These are phyloP conservation scores for Favolaschia claudopus DNA, from an alignment of 768 basidiomycete species.

Conservation along the genomic window DNA sequence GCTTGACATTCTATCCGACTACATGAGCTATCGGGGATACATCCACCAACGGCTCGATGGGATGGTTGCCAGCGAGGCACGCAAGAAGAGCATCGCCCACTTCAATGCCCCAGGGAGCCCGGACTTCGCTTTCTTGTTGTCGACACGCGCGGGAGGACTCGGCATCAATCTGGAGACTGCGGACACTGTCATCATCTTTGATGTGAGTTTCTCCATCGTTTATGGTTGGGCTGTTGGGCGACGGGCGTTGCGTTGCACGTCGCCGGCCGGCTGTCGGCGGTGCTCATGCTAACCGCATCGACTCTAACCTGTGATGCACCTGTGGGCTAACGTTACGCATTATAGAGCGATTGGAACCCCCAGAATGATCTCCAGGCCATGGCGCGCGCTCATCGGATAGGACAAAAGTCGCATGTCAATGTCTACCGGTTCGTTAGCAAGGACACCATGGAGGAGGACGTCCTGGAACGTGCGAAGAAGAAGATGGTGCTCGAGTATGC, in stretches of 20 bases:
- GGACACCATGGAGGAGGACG: slow-evolving; percentile 99
- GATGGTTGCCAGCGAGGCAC: slow-evolving; percentile 89
- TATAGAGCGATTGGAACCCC: slow-evolving; percentile 96
- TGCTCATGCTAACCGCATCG: too few relatives aligned
- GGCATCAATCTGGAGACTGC: slow-evolving; percentile 99
- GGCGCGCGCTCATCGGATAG: slow-evolving; percentile 99
- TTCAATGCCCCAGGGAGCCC: slow-evolving; percentile 93
- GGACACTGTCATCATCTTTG: slow-evolving; percentile 98
- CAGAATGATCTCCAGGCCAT: slow-evolving; percentile 99
- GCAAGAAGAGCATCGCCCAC: slow-evolving; percentile 96
- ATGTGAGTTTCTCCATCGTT: slow-evolving; percentile 83
- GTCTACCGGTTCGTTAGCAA: slow-evolving; percentile 99
- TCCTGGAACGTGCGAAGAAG: slow-evolving; percentile 96
- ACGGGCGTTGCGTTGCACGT: slow-evolving; percentile 5
- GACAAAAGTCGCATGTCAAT: slow-evolving; percentile 97
- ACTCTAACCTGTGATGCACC: too few relatives aligned
- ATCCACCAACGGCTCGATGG: slow-evolving; percentile 95
- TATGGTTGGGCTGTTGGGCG: too few relatives aligned
- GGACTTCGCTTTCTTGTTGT: slow-evolving; percentile 96
- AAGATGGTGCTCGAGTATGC: slow-evolving; percentile 99
- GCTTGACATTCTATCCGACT: slow-evolving; percentile 98
- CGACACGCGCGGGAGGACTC: slow-evolving; percentile 95
- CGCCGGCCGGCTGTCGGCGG: not conserved
- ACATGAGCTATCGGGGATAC: slow-evolving; percentile 90
- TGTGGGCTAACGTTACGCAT: slow-evolving; percentile 15